phyloP scores from a whole-genome alignment of 1,139 yeast species.

The Kluyveromyces marxianus region DNA sequence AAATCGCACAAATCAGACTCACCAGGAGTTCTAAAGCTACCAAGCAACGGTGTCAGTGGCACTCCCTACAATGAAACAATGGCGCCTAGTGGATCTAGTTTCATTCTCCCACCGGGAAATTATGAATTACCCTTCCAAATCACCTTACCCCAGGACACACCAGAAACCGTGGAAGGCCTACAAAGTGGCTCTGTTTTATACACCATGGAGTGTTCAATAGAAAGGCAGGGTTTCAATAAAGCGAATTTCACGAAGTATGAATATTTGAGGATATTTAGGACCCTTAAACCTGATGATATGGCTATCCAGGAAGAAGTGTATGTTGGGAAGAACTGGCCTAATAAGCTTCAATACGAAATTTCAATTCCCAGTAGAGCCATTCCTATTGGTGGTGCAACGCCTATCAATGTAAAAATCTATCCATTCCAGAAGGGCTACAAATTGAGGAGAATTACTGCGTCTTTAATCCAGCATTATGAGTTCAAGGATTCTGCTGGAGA shows the following conservation, averaged over 20 bases:
- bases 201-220: slow-evolving; percentile 47
- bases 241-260: slow-evolving; percentile 28
- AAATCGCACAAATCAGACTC: slow-evolving; percentile 16
- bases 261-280: slow-evolving; percentile 44
- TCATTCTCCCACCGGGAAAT: slow-evolving; percentile 53
- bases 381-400: slow-evolving; percentile 51
- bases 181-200: slow-evolving; percentile 50
- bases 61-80: slow-evolving; percentile 33
- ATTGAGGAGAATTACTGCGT: slow-evolving; percentile 41
- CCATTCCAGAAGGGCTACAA: slow-evolving; percentile 54
- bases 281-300: slow-evolving; percentile 45
- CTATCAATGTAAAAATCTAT: slow-evolving; percentile 45
- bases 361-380: slow-evolving; percentile 49
- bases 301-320: slow-evolving; percentile 49
- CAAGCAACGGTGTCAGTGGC: slow-evolving; percentile 25
- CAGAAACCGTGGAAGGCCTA: slow-evolving; percentile 65
- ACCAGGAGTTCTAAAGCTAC: slow-evolving; percentile 21
- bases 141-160: slow-evolving; percentile 49
- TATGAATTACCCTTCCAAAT: slow-evolving; percentile 57
- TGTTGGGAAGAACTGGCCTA: slow-evolving; percentile 57
- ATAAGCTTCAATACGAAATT: slow-evolving; percentile 57
- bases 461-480: slow-evolving; percentile 47
- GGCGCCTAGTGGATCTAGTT: slow-evolving; percentile 27
- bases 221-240: slow-evolving; percentile 36
- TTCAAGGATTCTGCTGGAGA: slow-evolving; percentile 34